Conservation (phyloP, 1,284 basidiomycete genomes). For the Golubevia sp. region DNA sequence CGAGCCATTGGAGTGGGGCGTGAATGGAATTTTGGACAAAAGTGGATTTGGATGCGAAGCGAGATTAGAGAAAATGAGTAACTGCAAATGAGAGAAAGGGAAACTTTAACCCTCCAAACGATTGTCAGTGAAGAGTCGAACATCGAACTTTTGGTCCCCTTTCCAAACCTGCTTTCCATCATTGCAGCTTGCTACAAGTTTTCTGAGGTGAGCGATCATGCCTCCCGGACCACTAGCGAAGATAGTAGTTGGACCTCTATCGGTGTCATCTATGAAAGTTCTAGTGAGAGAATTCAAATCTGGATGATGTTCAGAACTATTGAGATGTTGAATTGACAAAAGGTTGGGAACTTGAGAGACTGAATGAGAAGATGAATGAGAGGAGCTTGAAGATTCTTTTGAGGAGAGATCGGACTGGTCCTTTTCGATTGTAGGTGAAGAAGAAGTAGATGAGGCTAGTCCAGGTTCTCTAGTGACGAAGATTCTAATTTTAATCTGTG, state of each 20-base stretch:
- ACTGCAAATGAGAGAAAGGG: no score
- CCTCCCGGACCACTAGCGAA: conserved; percentile 19
- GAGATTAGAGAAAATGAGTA: no score
- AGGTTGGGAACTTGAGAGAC: no score
- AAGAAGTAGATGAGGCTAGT: background rate
- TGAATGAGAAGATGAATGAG: no score
- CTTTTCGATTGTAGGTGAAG: background rate
- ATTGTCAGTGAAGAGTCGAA: background rate
- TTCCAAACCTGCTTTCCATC: background rate
- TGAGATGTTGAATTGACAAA: background rate
- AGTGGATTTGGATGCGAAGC: no score
- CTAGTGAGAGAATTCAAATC: conserved; percentile 1
- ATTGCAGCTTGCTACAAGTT: conserved; percentile 14
- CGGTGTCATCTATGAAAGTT: background rate
- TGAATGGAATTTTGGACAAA: no score
- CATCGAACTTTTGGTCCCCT: conserved; percentile 3
- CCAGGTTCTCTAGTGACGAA: conserved; percentile 9
- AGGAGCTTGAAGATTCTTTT: background rate
- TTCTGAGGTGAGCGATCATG: conserved; percentile 13
- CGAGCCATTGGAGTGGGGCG: no score
- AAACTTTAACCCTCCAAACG: no score
- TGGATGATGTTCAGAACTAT: background rate
- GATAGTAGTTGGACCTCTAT: conserved; percentile 4
- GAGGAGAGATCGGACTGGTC: background rate
- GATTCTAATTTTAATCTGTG: conserved; percentile 3